Evolutionary conservation across 225 moss, liverwort and hornwort genomes (phyloP), one percentile per base, ranked within the genome.

Genomic region (Asterella californica): DNA sequence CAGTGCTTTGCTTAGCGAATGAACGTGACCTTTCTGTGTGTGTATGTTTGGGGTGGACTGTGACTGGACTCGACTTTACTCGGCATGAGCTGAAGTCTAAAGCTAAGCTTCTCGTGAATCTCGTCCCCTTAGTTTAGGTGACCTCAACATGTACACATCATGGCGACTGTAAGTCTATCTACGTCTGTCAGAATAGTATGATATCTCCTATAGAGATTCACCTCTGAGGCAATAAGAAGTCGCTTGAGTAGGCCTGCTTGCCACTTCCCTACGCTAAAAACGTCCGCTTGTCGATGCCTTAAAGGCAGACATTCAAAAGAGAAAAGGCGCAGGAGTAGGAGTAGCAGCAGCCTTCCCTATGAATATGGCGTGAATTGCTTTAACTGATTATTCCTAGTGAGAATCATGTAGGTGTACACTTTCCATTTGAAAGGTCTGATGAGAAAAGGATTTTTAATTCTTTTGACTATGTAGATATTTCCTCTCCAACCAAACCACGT

Each of bases 341-440:
- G 59, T 17, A 60, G 59, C 59, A 62, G 61, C 61, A 62, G 61
- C 61, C 61, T 62, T 62, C 61, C 61, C 61, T 62, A 62, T 29
- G 27, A 62, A 62, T 25, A 62, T 14, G 61, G 61, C 61, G 61
- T 62, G 61, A 62, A 62, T 62, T 62, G 24, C 61, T 62, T 62
- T 29, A 18, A 62, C 4, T 62, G 27, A 25, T 62, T 29, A 29
- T n/a, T 24, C 27, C 61, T 29, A 29, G 5, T 52, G 52, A 3
- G 61, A 62, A 62, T 62, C 61, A 62, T 62, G 61, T 62, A 62
- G 61, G 61, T 24, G 25, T 25, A 24, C 61, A 9, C 61, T 62
- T 62, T 62, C 27, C 25, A 62, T 62, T 62, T 10, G 2, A 29
- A 2, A 29, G 61, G 61, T 1, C 4, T 62, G 25, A 24, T 2